Evolutionary conservation across 176 grass and related monocot species (phyloP), one percentile per base, ranked within the genome.

Genomic region (Avena insularis): DNA sequence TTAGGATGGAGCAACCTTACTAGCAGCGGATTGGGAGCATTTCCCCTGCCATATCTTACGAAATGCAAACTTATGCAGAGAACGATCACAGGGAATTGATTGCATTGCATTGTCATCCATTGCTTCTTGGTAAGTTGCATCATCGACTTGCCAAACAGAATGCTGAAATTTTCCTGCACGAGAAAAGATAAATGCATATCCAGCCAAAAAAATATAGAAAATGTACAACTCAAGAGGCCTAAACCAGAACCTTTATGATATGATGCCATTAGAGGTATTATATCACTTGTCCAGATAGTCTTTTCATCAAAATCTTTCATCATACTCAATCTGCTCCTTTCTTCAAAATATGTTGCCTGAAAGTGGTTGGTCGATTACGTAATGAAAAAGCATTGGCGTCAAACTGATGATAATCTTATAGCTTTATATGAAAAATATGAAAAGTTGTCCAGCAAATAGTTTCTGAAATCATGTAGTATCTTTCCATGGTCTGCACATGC

Each of bases 241-340:
- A 49, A 61, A 87, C 38, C 71, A 43, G 12, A 74, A 98, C 96
- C 90, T 95, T 94, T 98, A 88, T 98, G 87, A 66, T 94, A 98
- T 74, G 96, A 98, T 86, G 92, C 93, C 90, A 95, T 91, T 86
- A 98, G 80, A 90, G 96, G 96, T 89, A 98, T 77, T 27, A 79
- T 71, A 92, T 95, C 92, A 70, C 92, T 98, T 54, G 91, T 94
- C 96, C 96, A 98, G 51, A 98, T 94, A 54, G 82, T 84, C 77
- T 90, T 92, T 86, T 98, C 96, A 79, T 98, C 96, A 92, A 92
- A 98, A 92, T 98, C 96, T 94, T 92, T 95, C 93, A 98, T 91
- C 79, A 88, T 71, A 88, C 54, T 78, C 62, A 95, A 66, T 60
- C 87, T 94, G 48, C 92, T 90, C 75, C 83, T 90, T 88, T 94